A percentile compares a stretch with the other conserved stretches of the same genome.
phyloP scores from a whole-genome alignment of 2,329 filamentous ascomycete genomes.

The Paecilomyces formosus region DNA sequence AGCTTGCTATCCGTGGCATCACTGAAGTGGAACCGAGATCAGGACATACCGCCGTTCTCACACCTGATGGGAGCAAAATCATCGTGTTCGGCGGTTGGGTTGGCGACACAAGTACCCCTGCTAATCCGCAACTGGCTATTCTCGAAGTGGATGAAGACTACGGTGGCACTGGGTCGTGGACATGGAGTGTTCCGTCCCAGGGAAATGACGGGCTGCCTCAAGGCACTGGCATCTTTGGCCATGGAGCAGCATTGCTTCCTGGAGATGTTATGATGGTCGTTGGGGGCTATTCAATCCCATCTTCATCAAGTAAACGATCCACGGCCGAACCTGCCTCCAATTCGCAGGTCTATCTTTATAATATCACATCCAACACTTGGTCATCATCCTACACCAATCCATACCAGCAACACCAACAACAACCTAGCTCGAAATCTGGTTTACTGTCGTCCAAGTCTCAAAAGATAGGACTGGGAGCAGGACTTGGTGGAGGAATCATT shows the following conservation, averaged over 20 bases:
- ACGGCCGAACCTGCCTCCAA: conserved; percentile 26
- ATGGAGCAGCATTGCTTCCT: conserved; percentile 54
- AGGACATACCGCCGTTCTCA: conserved; percentile 79
- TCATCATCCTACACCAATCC: conserved; percentile 49
- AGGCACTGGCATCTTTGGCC: conserved; percentile 51
- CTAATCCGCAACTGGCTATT: conserved; percentile 72
- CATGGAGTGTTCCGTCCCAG: conserved; percentile 33
- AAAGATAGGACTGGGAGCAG: conserved; percentile 56
- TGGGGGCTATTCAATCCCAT: conserved; percentile 49
- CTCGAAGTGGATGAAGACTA: conserved; percentile 69
- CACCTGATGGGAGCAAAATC: conserved; percentile 68
- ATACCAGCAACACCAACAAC: conserved; percentile 12
- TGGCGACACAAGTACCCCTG: conserved; percentile 66
- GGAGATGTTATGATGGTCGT: conserved; percentile 55
- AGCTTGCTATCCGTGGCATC: conserved; percentile 48
- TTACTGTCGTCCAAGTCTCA: conserved; percentile 26
- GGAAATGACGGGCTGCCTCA: conserved; percentile 32
- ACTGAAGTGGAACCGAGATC: conserved; percentile 66
- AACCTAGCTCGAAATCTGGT: conserved; percentile 10
- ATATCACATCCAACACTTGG: conserved; percentile 55
- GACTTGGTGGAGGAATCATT: conserved; percentile 57
- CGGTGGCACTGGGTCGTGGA: conserved; percentile 43
- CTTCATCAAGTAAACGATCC: conserved; percentile 31
- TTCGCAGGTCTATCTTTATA: conserved; percentile 50
- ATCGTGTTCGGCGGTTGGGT: conserved; percentile 89